Base-by-base conservation (phyloP, 352 stramenopile genomes). In the Aphanomyces invadans region DNA sequence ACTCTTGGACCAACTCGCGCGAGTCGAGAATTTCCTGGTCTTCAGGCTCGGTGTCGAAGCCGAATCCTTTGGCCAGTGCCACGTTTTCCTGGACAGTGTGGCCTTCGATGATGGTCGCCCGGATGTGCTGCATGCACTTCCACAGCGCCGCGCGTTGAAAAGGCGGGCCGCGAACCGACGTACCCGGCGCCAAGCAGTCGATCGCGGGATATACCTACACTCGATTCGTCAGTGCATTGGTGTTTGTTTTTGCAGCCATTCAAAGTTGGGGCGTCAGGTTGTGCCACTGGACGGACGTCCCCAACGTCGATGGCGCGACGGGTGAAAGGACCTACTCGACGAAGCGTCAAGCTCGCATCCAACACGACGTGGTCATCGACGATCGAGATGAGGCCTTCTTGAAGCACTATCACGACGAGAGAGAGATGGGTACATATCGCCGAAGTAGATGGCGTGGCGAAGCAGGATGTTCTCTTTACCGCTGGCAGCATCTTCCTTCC, bases 61-160 rank as follows among this genome's bases (percentile, higher is more conserved):
- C 83, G 15, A 92, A 71, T 44, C 83, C 78, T 29, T 65, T 73
- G 7, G 80, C 67, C 12, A 87, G 72, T 2, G 88, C 74, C 2
- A 89, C 77, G 54, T 83, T 86, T 26, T 81, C 74, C 31, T 88
- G 83, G 11, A 76, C 76, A 23, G 79, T 76, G 10, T 74, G 78
- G 29, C 79, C 71, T 48, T 74, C 59, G 63, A 90, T 92, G 53
- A 92, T 86, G 25, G 77, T 74, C 5, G 79, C 70, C 38, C 83
- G 83, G 39, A 92, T 54, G 15, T 71, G 68, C 38, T 77, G 81
- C 65, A 88, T 78, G 69, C 78, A 79, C 23, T 70, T 81, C 83
- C 83, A 92, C 62, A 86, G 74, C 32, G 79, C 73, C 9, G 80
- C 77, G n/a, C 77, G 86, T 73, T 90, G 83, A 72, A 90, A 92